Evolutionary conservation across 805 yeast species (phyloP), one percentile per base, ranked within the genome.

Genomic region (Kluyveromyces aestuarii): DNA sequence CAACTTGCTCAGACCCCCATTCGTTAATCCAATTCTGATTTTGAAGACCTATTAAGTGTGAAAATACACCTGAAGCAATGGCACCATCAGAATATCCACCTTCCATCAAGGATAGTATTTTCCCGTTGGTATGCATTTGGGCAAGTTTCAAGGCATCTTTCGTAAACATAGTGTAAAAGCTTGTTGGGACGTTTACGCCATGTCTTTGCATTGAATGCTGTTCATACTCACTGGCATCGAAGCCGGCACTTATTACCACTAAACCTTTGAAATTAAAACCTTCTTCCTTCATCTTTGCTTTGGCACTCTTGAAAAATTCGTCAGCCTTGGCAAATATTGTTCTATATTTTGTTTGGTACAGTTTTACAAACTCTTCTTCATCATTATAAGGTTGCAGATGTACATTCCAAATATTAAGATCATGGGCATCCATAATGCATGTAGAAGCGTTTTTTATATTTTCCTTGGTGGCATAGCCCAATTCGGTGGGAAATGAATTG

Each of bases 41-140:
- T 45, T 81, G 83, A 46, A 87, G 62, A 0, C 95, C 96, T 37
- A 83, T 77, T 48, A 87, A 66, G 61, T 87, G 95, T 5, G 93
- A 77, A 60, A 85, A 84, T 0, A 84, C 80, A 11, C 95, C 95
- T 1, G 93, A 83, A 1, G 82, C 66, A 16, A 87, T 71, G 0
- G 95, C 95, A 3, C 84, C 84, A 57, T 86, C 89, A 0, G 93
- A 82, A 61, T 87, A 87, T 1, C 96, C 96, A 25, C 96, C 96
- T 67, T 87, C 96, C 53, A 87, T 66, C 19, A 87, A 64, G 1
- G 95, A 84, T 0, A 87, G 54, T 0, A 86, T 69, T 50, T 77
- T 78, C 10, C 90, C 85, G 10, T 73, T 65, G 6, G 82, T 68
- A 56, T 77, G 84, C 44, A 76, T 71, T 49, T 82, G 76, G 5